Evolutionary conservation across 177 flowering plant species (phyloP).

Genomic region (Vitis hybrid): DNA sequence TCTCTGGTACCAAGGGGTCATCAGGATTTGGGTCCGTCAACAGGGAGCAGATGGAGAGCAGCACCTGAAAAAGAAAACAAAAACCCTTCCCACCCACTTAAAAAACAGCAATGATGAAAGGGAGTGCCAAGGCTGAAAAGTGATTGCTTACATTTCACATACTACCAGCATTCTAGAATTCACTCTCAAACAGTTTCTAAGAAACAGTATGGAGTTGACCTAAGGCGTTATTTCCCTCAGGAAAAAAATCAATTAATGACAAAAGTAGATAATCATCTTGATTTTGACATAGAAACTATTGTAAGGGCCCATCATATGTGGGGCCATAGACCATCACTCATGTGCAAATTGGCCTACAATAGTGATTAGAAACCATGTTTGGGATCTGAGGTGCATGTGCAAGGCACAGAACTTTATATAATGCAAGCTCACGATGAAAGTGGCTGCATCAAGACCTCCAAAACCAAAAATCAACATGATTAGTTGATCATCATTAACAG

Average conservation of each 20-base stretch:
- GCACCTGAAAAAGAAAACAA: conserved; percentile 41
- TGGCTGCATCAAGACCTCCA: not conserved
- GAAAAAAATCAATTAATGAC: not conserved
- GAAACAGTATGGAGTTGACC: not conserved
- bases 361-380: not conserved
- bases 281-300: not conserved
- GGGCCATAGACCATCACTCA: not conserved
- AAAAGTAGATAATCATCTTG: no score
- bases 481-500: not conserved
- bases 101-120: conserved; percentile 13
- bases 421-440: not conserved
- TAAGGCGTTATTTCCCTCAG: not conserved
- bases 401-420: not conserved
- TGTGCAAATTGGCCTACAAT: not conserved
- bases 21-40: conserved; percentile 75
- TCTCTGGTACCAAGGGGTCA: conserved; percentile 72
- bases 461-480: not conserved
- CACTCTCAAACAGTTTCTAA: not conserved
- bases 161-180: not conserved
- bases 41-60: conserved; percentile 62
- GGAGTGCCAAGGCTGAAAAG: not conserved
- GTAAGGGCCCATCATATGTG: not conserved
- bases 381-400: not conserved
- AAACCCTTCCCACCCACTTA: conserved; percentile 23
- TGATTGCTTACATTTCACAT: not conserved